Evolutionary conservation across 352 stramenopile genomes (phyloP).

Genomic region (Phytophthora syringae): DNA sequence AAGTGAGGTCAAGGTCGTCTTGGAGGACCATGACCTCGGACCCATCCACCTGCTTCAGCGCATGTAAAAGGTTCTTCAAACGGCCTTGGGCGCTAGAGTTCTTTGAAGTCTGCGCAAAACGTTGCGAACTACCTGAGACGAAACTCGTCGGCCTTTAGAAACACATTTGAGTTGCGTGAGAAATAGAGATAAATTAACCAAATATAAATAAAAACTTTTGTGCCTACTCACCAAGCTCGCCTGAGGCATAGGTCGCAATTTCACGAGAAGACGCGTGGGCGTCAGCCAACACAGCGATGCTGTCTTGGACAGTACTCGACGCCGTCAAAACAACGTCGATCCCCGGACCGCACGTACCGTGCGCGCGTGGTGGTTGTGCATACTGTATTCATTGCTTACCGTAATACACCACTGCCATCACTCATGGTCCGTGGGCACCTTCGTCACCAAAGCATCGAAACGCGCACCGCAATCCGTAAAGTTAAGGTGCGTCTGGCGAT

Average conservation of each 20-base stretch:
- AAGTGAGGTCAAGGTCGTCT: constrained; percentile 10
- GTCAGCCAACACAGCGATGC: constrained; percentile 5
- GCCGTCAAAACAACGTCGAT: neutral
- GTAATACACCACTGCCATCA: neutral
- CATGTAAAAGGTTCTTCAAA: constrained; percentile 6
- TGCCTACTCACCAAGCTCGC: neutral
- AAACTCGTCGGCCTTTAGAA: neutral
- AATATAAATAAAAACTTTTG: neutral
- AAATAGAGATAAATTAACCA: neutral
- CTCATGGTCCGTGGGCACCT: neutral
- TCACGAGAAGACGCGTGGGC: neutral
- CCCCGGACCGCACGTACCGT: neutral
- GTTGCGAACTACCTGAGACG: constrained; percentile 9
- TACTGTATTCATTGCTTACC: constrained; percentile 2
- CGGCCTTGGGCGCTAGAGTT: neutral
- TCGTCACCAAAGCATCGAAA: constrained; percentile 6
- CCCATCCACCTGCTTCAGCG: neutral
- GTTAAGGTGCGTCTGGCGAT: neutral
- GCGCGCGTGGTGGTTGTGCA: constrained; percentile 4
- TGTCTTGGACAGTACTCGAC: neutral
- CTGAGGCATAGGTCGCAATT: constrained; percentile 1
- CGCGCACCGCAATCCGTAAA: constrained; percentile 6
- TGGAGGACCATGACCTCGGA: constrained; percentile 12
- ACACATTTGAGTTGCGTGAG: neutral
- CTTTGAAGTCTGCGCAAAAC: neutral